These are phyloP conservation scores for Skeletonema tropicum DNA, from an alignment of 108 stramenopile species.

Conservation along the genomic window DNA sequence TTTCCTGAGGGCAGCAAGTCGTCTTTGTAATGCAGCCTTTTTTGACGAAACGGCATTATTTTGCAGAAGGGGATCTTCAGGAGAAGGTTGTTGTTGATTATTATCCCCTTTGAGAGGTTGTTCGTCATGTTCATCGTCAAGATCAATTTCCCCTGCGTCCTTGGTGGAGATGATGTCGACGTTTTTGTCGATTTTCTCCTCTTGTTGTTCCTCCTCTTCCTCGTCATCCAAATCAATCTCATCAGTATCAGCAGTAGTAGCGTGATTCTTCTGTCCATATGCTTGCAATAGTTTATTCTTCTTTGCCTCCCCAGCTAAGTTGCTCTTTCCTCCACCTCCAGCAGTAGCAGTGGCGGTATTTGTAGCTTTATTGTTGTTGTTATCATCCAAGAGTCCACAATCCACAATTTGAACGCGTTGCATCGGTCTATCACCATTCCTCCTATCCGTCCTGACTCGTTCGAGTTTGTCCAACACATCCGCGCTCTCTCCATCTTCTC, in stretches of 20 bases:
- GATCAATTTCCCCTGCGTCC: slow-evolving; percentile 40
- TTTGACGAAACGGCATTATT: slow-evolving; percentile 36
- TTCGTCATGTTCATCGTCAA: slow-evolving; percentile 26
- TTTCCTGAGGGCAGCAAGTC: slow-evolving; percentile 73
- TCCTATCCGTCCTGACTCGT: slow-evolving; percentile 57
- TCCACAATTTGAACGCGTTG: slow-evolving; percentile 56
- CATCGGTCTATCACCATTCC: slow-evolving; percentile 54
- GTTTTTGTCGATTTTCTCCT: slow-evolving; percentile 25
- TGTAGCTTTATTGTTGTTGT: slow-evolving; percentile 24
- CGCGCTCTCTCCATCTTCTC: slow-evolving; percentile 70
- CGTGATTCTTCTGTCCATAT: slow-evolving; percentile 21
- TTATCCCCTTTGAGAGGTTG: slow-evolving; percentile 12
- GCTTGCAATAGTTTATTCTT: slow-evolving; percentile 49
- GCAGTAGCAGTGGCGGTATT: background rate
- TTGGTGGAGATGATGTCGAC: slow-evolving; percentile 23
- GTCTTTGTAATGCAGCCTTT: slow-evolving; percentile 60
- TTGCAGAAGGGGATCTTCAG: background rate
- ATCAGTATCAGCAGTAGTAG: slow-evolving; percentile 24
- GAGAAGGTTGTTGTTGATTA: slow-evolving; percentile 16
- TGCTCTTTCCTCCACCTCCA: slow-evolving; percentile 13
- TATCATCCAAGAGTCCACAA: slow-evolving; percentile 62
- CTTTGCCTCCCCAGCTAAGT: slow-evolving; percentile 46
- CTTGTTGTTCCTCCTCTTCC: slow-evolving; percentile 27
- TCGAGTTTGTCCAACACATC: slow-evolving; percentile 79
- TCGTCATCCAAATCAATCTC: slow-evolving; percentile 60